Evolutionary conservation across 345 rosid genomes (phyloP).

Genomic region (Camelina neglecta): DNA sequence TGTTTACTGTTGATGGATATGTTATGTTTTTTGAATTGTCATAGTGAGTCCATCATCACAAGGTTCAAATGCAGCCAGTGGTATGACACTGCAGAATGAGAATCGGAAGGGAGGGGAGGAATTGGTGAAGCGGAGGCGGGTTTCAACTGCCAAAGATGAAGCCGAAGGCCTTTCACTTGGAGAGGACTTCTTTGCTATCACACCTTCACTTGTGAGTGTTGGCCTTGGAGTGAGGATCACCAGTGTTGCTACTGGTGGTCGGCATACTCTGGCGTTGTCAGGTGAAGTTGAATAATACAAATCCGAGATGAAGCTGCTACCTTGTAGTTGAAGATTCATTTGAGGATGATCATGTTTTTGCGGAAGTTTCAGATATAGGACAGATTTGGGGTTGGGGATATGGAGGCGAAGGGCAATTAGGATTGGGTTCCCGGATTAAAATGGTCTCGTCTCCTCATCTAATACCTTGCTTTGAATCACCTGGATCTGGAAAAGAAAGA

Average conservation of each 20-base stretch:
- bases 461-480: constrained; percentile 66
- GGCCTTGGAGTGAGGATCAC: constrained; percentile 76
- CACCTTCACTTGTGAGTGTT: constrained; percentile 58
- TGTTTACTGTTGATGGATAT: background rate
- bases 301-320: constrained; percentile 45
- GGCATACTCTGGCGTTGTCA: constrained; percentile 82
- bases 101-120: constrained; percentile 62
- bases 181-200: constrained; percentile 58
- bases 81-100: constrained; percentile 40
- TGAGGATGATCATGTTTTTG: constrained; percentile 68
- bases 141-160: constrained; percentile 60
- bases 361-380: constrained; percentile 87
- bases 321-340: constrained; percentile 62
- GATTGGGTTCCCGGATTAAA: constrained; percentile 79
- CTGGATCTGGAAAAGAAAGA: constrained; percentile 55
- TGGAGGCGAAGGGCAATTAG: constrained; percentile 95
- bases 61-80: constrained; percentile 42
- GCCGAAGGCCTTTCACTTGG: constrained; percentile 51
- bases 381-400: constrained; percentile 99
- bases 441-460: constrained; percentile 85
- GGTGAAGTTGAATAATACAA: constrained; percentile 53
- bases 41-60: constrained; percentile 54
- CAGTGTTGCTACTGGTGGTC: constrained; percentile 82
- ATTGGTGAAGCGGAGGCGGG: constrained; percentile 58
- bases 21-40: constrained; percentile 10